Evolutionary conservation across 2,329 filamentous ascomycete genomes (phyloP).

Genomic region (Sporothrix pseudoabietina): DNA sequence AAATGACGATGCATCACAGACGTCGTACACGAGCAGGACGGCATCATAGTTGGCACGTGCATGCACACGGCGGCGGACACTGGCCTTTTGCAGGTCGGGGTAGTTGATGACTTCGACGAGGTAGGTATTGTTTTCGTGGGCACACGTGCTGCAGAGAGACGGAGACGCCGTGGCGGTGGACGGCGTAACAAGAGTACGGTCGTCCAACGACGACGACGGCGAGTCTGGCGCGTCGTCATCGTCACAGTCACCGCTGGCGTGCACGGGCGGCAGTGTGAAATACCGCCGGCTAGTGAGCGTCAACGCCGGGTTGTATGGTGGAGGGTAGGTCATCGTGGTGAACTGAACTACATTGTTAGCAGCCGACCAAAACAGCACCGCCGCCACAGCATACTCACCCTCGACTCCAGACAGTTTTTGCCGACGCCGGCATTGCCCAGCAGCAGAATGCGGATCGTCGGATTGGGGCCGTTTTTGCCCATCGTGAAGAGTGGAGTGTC

Average conservation of each 20-base stretch:
- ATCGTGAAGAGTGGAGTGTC: constrained; percentile 28
- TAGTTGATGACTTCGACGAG: constrained; percentile 41
- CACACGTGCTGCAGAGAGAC: constrained; percentile 30
- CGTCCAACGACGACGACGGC: constrained; percentile 19
- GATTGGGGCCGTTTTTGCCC: constrained; percentile 33
- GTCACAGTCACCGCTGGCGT: constrained; percentile 23
- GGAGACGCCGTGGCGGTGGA: not conserved
- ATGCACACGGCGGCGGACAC: constrained; percentile 35
- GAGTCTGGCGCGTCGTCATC: not conserved
- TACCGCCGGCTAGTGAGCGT: constrained; percentile 40
- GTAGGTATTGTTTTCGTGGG: constrained; percentile 35
- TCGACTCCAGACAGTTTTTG: constrained; percentile 41
- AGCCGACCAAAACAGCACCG: too few relatives aligned
- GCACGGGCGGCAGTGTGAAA: constrained; percentile 35
- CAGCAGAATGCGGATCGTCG: constrained; percentile 39
- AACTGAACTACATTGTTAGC: constrained; percentile 38
- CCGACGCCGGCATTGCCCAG: constrained; percentile 39
- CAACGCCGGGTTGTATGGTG: constrained; percentile 40
- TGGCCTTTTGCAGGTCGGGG: constrained; percentile 36
- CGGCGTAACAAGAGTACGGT: constrained; percentile 28
- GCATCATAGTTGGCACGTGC: constrained; percentile 39
- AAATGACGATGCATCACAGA: constrained; percentile 36
- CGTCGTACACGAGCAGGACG: constrained; percentile 40
- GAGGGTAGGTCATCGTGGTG: constrained; percentile 39
- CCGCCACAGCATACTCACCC: constrained; percentile 32